phyloP scores from a whole-genome alignment of 2,329 filamentous ascomycete species.

The Neofusicoccum cordaticola region DNA sequence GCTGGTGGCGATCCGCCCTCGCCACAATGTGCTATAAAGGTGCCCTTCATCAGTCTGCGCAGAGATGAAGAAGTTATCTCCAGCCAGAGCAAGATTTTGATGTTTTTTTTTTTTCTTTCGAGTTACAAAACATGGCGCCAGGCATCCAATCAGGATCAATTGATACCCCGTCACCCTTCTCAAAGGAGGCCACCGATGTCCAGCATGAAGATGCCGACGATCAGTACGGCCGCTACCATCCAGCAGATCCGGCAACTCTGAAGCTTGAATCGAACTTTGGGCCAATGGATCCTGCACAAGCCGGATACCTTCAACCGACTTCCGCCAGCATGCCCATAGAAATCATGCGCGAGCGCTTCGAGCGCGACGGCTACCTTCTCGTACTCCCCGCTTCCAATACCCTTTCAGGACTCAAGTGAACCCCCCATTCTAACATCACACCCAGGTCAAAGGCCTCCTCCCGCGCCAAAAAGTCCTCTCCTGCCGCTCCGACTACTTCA shows the following conservation, averaged over 20 bases:
- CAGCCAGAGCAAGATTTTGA: too few relatives aligned
- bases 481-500: conserved; percentile 18
- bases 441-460: conserved; percentile 13
- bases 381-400: not conserved
- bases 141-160: not conserved
- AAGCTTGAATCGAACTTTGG: conserved; percentile 17
- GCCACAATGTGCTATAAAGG: too few relatives aligned
- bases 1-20: too few relatives aligned
- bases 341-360: not conserved
- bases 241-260: conserved; percentile 9
- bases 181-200: too few relatives aligned
- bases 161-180: not conserved
- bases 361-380: not conserved
- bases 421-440: not conserved
- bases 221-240: conserved; percentile 15
- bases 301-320: conserved; percentile 15
- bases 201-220: not conserved
- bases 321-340: not conserved
- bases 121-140: not conserved
- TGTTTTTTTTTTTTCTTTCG: not conserved
- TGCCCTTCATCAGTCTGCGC: too few relatives aligned
- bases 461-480: not conserved
- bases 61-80: too few relatives aligned
- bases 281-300: conserved; percentile 7
- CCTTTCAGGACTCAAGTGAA: not conserved